Percentiles rank a stretch among this genome's conserved stretches.
These are phyloP conservation scores for Crithidia expoeki DNA, from an alignment of 208 protist species.

Conservation along the genomic window DNA sequence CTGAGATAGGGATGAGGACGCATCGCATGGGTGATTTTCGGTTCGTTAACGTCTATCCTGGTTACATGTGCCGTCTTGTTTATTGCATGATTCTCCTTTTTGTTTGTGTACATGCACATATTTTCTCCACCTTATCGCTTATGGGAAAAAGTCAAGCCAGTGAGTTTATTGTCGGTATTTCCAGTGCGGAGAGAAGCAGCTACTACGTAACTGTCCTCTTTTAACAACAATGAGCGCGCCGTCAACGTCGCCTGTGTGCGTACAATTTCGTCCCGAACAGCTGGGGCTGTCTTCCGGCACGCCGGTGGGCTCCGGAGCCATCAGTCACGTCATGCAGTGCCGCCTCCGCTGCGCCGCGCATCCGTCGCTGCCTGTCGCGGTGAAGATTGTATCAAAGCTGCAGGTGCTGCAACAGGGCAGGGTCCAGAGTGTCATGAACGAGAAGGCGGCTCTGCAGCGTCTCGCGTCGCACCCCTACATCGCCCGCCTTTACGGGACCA, in stretches of 20 bases:
- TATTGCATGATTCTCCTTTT: no score
- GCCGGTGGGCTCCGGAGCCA: conserved; percentile 82
- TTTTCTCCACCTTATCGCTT: no score
- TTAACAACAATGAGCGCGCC: conserved; percentile 1
- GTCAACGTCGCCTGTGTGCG: conserved; percentile 15
- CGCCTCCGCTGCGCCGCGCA: conserved; percentile 32
- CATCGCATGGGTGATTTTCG: no score
- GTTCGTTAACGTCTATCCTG: no score
- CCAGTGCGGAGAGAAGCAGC: no score
- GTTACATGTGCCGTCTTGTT: no score
- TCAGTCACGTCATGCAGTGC: conserved; percentile 77
- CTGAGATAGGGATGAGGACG: no score
- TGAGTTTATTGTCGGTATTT: no score
- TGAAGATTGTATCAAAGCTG: conserved; percentile 91
- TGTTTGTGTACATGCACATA: no score
- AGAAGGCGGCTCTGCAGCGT: conserved; percentile 75
- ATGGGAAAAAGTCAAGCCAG: no score
- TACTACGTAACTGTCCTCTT: no score
- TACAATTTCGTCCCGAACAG: conserved; percentile 63
- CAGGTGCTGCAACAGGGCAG: conserved; percentile 89
- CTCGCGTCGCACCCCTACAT: conserved; percentile 83
- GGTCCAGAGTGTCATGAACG: conserved; percentile 78
- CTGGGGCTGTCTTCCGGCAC: conserved; percentile 58
- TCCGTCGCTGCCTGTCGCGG: conserved; percentile 54
- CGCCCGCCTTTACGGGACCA: conserved; percentile 83